These are phyloP conservation scores for Paramecium biaurelia DNA, from an alignment of 73 alveolate genomes.

Conservation along the genomic window DNA sequence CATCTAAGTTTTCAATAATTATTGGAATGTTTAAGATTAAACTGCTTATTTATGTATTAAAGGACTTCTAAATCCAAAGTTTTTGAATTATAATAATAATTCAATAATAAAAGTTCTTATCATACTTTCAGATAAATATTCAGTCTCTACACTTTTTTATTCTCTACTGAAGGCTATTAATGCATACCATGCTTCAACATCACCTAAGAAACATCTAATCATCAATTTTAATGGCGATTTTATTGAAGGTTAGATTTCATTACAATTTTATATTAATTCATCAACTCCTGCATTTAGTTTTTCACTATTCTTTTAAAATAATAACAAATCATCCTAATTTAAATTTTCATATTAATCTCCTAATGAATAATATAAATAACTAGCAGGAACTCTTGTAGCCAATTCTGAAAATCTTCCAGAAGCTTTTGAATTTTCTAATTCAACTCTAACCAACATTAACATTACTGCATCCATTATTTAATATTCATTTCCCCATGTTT, in stretches of 20 bases:
- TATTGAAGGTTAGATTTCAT: not conserved
- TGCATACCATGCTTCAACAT: conserved; percentile 34
- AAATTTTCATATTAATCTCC: conserved; percentile 6
- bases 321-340: no score
- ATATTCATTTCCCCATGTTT: not conserved
- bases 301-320: not conserved
- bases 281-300: not conserved
- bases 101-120: not conserved
- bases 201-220: conserved; percentile 13
- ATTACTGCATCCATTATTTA: not conserved
- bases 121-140: not conserved
- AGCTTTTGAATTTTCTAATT: not conserved
- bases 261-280: not conserved
- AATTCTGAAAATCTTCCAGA: not conserved
- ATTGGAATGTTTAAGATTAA: not conserved
- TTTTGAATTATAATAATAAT: not conserved
- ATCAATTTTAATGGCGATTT: not conserved
- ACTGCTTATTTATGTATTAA: not conserved
- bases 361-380: not conserved
- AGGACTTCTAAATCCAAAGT: not conserved
- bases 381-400: not conserved
- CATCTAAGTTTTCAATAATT: not conserved
- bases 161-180: not conserved
- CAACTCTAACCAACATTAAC: not conserved
- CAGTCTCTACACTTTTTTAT: not conserved